Conservation (phyloP, 768 basidiomycete species). For the Termitomyces sp. region DNA sequence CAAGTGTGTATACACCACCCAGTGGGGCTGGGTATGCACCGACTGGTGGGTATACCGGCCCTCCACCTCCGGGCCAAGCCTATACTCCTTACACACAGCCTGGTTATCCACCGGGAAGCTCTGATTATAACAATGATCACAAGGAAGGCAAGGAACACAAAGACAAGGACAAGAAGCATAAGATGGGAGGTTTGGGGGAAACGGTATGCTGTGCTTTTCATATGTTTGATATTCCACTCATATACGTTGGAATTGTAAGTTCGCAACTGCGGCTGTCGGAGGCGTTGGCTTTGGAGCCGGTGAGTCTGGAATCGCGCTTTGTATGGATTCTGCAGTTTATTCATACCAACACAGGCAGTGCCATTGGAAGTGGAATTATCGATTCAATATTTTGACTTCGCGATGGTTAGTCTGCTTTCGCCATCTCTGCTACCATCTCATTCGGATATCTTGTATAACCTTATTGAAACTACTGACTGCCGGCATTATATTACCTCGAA, state of each 20-base stretch:
- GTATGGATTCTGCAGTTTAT: neutral
- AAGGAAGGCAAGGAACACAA: neutral
- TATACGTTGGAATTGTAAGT: constrained; percentile 18
- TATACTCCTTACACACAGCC: constrained; percentile 7
- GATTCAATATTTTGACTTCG: constrained; percentile 37
- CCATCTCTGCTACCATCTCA: neutral
- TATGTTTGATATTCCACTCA: constrained; percentile 1
- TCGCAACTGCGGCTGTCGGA: constrained; percentile 52
- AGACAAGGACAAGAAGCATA: constrained; percentile 46
- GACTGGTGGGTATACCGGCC: constrained; percentile 6
- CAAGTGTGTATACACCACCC: neutral
- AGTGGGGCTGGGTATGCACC: constrained; percentile 4
- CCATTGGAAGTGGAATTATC: constrained; percentile 37
- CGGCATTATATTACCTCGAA: neutral
- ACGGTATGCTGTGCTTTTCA: constrained; percentile 29
- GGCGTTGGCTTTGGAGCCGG: constrained; percentile 76
- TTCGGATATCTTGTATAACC: too few relatives aligned
- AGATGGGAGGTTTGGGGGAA: constrained; percentile 45
- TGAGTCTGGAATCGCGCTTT: constrained; percentile 15
- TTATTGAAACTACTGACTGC: too few relatives aligned
- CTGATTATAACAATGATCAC: neutral
- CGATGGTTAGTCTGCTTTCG: neutral
- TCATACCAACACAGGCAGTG: constrained; percentile 27
- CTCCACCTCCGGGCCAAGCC: constrained; percentile 6
- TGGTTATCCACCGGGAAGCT: neutral